Base-by-base conservation (phyloP, 441 rosid species). In the Pelargonium australe region DNA sequence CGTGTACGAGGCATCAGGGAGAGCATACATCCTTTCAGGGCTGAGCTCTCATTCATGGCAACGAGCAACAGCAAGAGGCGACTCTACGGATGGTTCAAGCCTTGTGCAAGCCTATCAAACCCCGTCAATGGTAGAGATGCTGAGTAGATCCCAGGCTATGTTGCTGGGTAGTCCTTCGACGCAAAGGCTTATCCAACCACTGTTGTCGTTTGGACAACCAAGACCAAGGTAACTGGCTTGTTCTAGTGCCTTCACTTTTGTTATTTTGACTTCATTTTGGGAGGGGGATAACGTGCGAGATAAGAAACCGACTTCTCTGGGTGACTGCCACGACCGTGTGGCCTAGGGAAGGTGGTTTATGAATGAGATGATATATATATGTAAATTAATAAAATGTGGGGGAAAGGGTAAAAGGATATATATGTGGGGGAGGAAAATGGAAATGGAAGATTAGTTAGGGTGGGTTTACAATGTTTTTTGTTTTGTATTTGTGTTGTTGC, bases 11-110 rank as follows among this genome's bases (percentile, higher is more conserved):
- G 88, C 87, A 64, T 95, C 96, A 0, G 99, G 99, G 28, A 89
- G 99, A 74, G 99, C 98, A 44, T 95, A 95, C 63, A 87, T 95
- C 63, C 91, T 95, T 4, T 95, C 99, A 0, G 99, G 99, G 65
- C 88, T 95, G 57, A 95, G 98, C 81, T 95, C 99, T 5, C 99
- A 95, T 67, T 95, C 98, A n/a, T 92, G 99, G 99, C 99, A 95
- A 79, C 83, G 99, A 83, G 98, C 99, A 19, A 95, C 98, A 10
- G 82, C 98, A n/a, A 87, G 99, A 81, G 99, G 99, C 16, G 95
- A 92, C 80, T 89, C 98, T 67, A 87, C 93, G 0, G 96, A 90
- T 0, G 85, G 92, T 28, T 87, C 90, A 19, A 95, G 96, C 80
- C 84, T 95, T 53, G 80, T 88, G 34, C 97, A 87, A 45, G 79